A percentile compares a stretch with the other conserved stretches of the same genome.
Conservation (phyloP, 805 yeast species). For the Metschnikowia similis region DNA sequence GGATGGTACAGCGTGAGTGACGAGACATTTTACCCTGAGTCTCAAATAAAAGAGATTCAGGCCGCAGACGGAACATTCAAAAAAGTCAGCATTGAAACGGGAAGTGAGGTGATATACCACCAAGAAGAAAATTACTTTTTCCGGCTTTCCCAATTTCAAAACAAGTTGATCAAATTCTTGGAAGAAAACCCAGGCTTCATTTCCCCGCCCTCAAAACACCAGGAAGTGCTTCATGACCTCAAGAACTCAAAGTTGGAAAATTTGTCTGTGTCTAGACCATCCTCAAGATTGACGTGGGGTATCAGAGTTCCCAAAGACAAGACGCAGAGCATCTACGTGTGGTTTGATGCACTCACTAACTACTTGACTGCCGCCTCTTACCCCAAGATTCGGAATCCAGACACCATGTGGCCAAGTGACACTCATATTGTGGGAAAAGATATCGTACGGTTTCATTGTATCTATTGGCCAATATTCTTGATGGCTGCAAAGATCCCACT, state of each 20-base stretch:
- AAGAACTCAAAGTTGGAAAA: slow-evolving; percentile 49
- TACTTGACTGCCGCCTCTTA: slow-evolving; percentile 72
- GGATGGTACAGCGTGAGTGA: slow-evolving; percentile 97
- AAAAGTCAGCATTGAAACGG: slow-evolving; percentile 61
- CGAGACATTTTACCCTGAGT: slow-evolving; percentile 87
- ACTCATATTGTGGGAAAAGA: slow-evolving; percentile 91
- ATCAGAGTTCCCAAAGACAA: slow-evolving; percentile 79
- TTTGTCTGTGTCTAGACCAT: slow-evolving; percentile 84
- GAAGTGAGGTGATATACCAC: slow-evolving; percentile 69
- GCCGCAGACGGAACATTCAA: slow-evolving; percentile 23
- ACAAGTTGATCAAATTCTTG: slow-evolving; percentile 46
- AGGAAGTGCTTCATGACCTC: slow-evolving; percentile 56
- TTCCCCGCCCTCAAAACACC: slow-evolving; percentile 56
- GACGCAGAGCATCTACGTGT: slow-evolving; percentile 81
- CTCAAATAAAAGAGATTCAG: slow-evolving; percentile 51
- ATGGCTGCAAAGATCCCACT: slow-evolving; percentile 72
- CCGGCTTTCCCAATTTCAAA: slow-evolving; percentile 58
- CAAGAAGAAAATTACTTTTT: slow-evolving; percentile 87
- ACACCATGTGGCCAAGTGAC: slow-evolving; percentile 53
- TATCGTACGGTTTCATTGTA: slow-evolving; percentile 80
- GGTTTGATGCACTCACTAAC: slow-evolving; percentile 93
- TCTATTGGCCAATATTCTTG: slow-evolving; percentile 91
- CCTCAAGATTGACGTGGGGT: slow-evolving; percentile 80
- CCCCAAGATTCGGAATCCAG: slow-evolving; percentile 16
- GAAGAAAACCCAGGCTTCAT: slow-evolving; percentile 54